Conservation (phyloP, 2,329 filamentous ascomycete species). For the Scedosporium boydii region DNA sequence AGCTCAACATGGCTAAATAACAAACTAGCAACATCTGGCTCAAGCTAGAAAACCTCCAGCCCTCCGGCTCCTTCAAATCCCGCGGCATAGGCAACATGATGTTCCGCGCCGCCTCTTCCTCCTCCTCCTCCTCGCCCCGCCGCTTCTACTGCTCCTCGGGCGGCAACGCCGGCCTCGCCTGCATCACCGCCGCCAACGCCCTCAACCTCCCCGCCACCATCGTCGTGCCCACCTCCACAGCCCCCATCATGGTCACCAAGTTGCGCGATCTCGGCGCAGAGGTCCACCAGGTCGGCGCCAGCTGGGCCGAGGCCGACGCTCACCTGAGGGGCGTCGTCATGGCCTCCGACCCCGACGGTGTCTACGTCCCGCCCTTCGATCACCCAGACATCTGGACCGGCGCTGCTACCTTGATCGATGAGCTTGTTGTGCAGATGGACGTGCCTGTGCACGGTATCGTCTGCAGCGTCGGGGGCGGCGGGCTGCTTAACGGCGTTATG, state of each 20-base stretch:
- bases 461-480: conserved; percentile 73
- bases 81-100: conserved; percentile 66
- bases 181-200: conserved; percentile 59
- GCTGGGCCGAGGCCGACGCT: conserved; percentile 60
- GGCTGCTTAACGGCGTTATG: conserved; percentile 67
- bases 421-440: conserved; percentile 31
- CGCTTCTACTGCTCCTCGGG: conserved; percentile 77
- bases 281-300: conserved; percentile 58
- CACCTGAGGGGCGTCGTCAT: conserved; percentile 53
- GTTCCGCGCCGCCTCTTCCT: conserved; percentile 1
- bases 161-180: conserved; percentile 78
- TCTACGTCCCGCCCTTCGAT: conserved; percentile 65
- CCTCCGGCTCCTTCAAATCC: conserved; percentile 77
- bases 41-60: conserved; percentile 75
- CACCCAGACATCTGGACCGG: conserved; percentile 60
- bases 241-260: conserved; percentile 61
- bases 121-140: conserved; percentile 20
- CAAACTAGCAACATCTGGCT: conserved; percentile 59
- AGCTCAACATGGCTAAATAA: not conserved
- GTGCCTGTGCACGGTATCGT: conserved; percentile 57
- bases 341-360: conserved; percentile 36
- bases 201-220: conserved; percentile 62
- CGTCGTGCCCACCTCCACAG: conserved; percentile 59
- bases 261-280: conserved; percentile 58
- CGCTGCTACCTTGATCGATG: conserved; percentile 47